Base-by-base conservation (phyloP, 2,329 filamentous ascomycete species). In the Xylaria sp. region DNA sequence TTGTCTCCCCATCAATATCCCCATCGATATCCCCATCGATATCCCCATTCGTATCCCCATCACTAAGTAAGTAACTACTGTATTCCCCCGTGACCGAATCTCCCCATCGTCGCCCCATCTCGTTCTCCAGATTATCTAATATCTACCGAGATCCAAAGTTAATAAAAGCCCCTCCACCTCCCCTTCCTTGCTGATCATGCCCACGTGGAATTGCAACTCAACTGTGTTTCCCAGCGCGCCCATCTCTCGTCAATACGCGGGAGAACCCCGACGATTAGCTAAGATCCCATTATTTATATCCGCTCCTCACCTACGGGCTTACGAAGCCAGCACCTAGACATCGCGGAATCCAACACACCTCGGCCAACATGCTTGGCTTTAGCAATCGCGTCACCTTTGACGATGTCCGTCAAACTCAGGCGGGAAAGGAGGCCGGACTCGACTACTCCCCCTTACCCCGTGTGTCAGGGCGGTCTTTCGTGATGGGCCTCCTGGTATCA, bases 361-460 rank as follows among this genome's bases (percentile, higher is more conserved):
- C 33, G 36, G 54, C 66, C 69, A 71, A 59, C 39, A 73, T 73
- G 72, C 42, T 73, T 54, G 71, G 72, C 59, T 69, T 71, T n/a
- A 68, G 38, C 36, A 67, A 68, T 15, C 67, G 60, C 25, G 77
- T 84, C 59, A 72, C 72, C 55, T 84, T 84, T 70, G 82, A 84
- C 73, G 71, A 81, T 65, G 77, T 81, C 63, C 79, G 83, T 54
- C 79, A 80, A 36, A 58, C 31, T n/a, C 72, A 76, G 57, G 75
- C 77, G 11, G 81, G 81, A 62, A 81, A 80, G 4, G 75, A 80
- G 22, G 74, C 77, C 3, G 76, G 77, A 9, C 76, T 84, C 1
- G 81, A 84, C 75, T 84, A 82, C 71, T 82, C 81, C 11, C 82
- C 82, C 10, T 22, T 71, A 20, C 53, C 27, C n/a, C 69, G 69